Conservation (phyloP, 768 basidiomycete genomes). For the Rossbeevera mucosa region DNA sequence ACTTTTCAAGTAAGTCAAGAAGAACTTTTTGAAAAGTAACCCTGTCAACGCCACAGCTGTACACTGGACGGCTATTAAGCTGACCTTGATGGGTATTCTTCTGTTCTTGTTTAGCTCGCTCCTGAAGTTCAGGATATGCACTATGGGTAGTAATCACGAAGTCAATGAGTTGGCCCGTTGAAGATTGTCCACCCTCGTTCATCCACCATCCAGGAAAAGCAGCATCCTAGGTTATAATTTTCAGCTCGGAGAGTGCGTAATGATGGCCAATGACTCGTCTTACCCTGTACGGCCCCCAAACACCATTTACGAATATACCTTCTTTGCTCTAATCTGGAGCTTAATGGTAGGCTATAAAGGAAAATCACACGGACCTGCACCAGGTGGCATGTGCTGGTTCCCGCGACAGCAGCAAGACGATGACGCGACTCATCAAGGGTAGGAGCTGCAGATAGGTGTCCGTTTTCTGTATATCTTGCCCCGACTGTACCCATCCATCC, state of each 20-base stretch:
- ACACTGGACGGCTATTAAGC: not conserved
- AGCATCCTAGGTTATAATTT: conserved; percentile 52
- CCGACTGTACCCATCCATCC: conserved; percentile 98
- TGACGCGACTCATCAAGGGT: conserved; percentile 71
- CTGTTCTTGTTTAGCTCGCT: conserved; percentile 53
- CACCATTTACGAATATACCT: conserved; percentile 83
- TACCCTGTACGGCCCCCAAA: conserved; percentile 89
- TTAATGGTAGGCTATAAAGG: not conserved
- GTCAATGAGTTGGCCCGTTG: conserved; percentile 92
- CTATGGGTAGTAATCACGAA: conserved; percentile 92
- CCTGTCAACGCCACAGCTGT: not conserved
- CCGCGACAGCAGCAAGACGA: conserved; percentile 88
- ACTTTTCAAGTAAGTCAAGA: conserved; percentile 64
- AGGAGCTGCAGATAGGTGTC: conserved; percentile 51
- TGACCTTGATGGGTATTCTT: conserved; percentile 57
- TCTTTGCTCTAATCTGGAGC: conserved; percentile 56
- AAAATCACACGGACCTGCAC: conserved; percentile 56
- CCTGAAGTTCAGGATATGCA: conserved; percentile 68
- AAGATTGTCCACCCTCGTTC: conserved; percentile 99
- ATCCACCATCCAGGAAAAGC: conserved; percentile 97
- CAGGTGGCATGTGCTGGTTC: conserved; percentile 94
- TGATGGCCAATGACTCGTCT: conserved; percentile 1
- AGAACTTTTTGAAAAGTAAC: conserved; percentile 46
- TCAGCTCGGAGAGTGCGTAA: not conserved
- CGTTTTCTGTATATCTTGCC: conserved; percentile 59